Evolutionary conservation across 1,139 yeast species (phyloP).

Genomic region (Geotrichum australiense): DNA sequence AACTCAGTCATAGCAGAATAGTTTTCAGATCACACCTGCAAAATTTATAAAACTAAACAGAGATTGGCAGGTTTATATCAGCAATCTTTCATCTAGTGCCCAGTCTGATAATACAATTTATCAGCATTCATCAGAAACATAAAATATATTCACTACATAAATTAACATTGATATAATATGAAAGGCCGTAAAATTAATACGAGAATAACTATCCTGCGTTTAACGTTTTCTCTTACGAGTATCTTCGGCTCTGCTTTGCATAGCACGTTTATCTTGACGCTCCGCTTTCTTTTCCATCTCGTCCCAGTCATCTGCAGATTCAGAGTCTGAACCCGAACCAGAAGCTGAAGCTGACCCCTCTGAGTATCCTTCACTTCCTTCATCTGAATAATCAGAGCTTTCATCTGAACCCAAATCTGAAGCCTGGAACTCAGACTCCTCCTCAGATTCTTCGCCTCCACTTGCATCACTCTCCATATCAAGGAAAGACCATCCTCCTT

Average conservation of each 20-base stretch:
- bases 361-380: conserved; percentile 19
- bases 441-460: conserved; percentile 44
- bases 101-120: no score
- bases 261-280: conserved; percentile 25
- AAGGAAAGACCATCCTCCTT: conserved; percentile 93
- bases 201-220: no score
- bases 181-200: no score
- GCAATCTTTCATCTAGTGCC: no score
- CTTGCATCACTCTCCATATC: conserved; percentile 50
- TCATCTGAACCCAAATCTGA: conserved; percentile 29
- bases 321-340: conserved; percentile 30
- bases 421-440: conserved; percentile 35
- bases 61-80: no score
- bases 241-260: conserved; percentile 19
- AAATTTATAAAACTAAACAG: no score
- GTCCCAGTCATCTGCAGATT: conserved; percentile 36
- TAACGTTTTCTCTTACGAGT: conserved; percentile 19
- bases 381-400: conserved; percentile 24
- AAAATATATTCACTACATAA: no score
- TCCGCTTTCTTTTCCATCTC: conserved; percentile 35
- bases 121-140: no score
- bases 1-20: no score
- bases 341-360: conserved; percentile 21
- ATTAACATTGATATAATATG: no score
- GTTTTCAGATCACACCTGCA: no score